Base-by-base conservation (phyloP, 2,329 filamentous ascomycete species). In the Chrysoporthe cubensis region DNA sequence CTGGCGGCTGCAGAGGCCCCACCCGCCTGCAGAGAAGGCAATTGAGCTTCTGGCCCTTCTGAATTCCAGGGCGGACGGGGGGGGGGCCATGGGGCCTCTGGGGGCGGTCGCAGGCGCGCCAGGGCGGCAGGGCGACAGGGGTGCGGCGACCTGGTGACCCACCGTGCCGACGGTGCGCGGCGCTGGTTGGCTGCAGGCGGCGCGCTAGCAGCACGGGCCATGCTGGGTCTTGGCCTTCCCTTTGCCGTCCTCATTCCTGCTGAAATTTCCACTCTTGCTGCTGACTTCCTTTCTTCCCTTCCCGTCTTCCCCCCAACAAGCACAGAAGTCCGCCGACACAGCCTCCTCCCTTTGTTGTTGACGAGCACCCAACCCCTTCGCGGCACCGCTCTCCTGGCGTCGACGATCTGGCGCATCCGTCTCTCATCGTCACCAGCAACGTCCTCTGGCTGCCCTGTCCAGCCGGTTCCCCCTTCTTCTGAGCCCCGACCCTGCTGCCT, bases 201-300 rank as follows among this genome's bases (percentile, higher is more conserved):
- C 60, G 34, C 60, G 34, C 60, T 62, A 57, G 40, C 34, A 43
- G 62, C 62, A 64, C 62, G 42, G 62, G 26, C 62, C 62, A 64
- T 40, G n/a, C 4, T 34, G 50, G 26, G 26, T 26, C 26, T 26
- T 26, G 26, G 34, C 44, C 61, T 50, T 64, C 62, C 62, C 62
- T 64, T 64, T 44, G 43, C 59, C 59, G 44, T 61, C 43, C 21
- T 61, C 59, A 43, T 61, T 62, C 59, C 46, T 52, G 60, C 60
- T 62, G 46, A 62, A 62, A 62, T 52, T 50, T 62, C 60, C 44
- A 62, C 60, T 62, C 44, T 26, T 42, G 34, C 60, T 52, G 26
- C 46, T 52, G 16, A 34, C 60, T 62, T 48, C 48, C 46, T 48
- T 54, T 65, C 40, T 18, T 34, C 18, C 57, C 63, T 48, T 40